These are phyloP conservation scores for Inga leiocalycina DNA, from an alignment of 306 rosid species.

Conservation along the genomic window DNA sequence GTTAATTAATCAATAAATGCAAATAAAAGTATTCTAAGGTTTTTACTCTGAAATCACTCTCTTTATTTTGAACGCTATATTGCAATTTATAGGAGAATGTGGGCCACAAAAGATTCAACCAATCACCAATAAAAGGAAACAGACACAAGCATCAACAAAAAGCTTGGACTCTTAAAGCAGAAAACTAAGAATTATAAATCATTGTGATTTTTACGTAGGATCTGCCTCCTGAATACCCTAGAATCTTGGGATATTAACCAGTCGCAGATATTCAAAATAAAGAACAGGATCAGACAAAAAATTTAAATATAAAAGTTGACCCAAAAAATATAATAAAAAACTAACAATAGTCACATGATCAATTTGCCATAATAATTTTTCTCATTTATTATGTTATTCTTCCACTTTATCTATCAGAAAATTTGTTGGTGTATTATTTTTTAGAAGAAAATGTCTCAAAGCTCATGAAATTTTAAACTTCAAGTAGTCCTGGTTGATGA, in stretches of 20 bases:
- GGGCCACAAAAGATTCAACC: neutral
- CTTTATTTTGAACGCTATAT: neutral
- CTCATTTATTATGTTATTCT: neutral
- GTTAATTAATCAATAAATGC: constrained; percentile 5
- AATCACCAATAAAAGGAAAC: neutral
- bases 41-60: neutral
- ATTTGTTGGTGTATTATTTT: neutral
- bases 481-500: constrained; percentile 14
- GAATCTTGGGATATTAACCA: neutral
- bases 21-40: neutral
- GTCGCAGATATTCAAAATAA: neutral
- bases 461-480: constrained; percentile 6
- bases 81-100: neutral
- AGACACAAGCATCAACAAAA: neutral
- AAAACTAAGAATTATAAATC: neutral
- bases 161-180: neutral
- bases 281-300: neutral
- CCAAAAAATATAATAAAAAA: neutral
- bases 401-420: neutral
- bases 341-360: neutral
- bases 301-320: neutral
- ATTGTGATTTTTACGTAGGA: neutral
- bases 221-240: neutral
- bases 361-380: neutral
- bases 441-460: neutral